Conservation (phyloP, 768 basidiomycete genomes). For the Suillus spraguei region DNA sequence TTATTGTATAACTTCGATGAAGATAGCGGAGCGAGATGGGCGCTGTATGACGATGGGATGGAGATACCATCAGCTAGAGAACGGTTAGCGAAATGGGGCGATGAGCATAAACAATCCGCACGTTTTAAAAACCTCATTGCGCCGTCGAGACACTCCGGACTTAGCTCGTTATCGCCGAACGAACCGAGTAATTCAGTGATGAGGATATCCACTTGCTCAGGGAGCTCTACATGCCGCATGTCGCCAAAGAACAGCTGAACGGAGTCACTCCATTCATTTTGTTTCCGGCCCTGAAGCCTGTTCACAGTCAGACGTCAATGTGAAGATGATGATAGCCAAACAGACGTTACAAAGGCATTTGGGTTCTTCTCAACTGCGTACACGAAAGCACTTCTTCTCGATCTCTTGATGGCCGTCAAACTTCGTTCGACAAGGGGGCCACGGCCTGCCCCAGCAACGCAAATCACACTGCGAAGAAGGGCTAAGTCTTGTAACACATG, state of each 20-base stretch:
- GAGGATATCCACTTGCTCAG: conserved; percentile 89
- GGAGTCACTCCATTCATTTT: conserved; percentile 77
- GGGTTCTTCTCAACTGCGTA: conserved; percentile 98
- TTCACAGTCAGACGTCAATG: conserved; percentile 17
- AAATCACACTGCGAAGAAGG: conserved; percentile 62
- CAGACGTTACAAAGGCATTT: conserved; percentile 93
- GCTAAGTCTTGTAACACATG: conserved; percentile 8
- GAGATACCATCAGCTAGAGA: conserved; percentile 85
- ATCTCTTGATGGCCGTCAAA: conserved; percentile 72
- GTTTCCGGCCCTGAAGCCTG: conserved; percentile 84
- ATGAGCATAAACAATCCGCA: conserved; percentile 31
- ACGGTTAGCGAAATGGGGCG: conserved; percentile 18
- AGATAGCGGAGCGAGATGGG: conserved; percentile 91
- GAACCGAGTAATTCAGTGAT: conserved; percentile 96
- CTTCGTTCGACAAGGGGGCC: conserved; percentile 91
- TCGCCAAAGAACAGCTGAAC: conserved; percentile 92
- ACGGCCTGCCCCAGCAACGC: conserved; percentile 93
- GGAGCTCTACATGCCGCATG: conserved; percentile 83
- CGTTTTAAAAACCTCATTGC: conserved; percentile 92
- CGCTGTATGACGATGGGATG: conserved; percentile 95
- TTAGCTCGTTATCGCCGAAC: conserved; percentile 98
- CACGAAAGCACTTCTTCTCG: conserved; percentile 61
- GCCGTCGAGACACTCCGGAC: conserved; percentile 97
- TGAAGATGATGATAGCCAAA: conserved; percentile 22
- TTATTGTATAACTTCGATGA: conserved; percentile 92